Conservation (phyloP, 306 rosid species). For the Vachellia collinsii region DNA sequence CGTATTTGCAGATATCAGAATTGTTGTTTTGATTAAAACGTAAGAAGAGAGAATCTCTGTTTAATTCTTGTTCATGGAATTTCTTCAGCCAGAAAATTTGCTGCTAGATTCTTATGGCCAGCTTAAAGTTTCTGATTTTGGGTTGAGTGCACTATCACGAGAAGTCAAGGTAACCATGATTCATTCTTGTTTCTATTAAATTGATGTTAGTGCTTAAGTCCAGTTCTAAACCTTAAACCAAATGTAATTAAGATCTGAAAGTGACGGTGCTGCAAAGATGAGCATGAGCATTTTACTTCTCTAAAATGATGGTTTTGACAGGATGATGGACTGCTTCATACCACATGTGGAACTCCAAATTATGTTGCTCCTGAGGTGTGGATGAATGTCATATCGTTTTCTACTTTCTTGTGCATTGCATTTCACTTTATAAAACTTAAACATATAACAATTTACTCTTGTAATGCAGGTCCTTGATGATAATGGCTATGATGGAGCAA, state of each 20-base stretch:
- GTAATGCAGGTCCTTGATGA: conserved; percentile 80
- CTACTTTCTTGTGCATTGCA: conserved; percentile 14
- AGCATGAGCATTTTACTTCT: conserved; percentile 17
- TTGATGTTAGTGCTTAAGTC: not conserved
- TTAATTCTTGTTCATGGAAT: conserved; percentile 32
- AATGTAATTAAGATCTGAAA: not conserved
- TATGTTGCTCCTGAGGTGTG: conserved; percentile 98
- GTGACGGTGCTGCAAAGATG: not conserved
- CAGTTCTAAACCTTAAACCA: conserved; percentile 2
- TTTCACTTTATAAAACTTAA: conserved; percentile 8
- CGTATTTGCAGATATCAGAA: not conserved
- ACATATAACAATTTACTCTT: conserved; percentile 34
- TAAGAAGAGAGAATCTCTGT: conserved; percentile 5
- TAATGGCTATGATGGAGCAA: conserved; percentile 93
- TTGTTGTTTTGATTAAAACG: conserved; percentile 3
- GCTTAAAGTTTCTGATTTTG: conserved; percentile 98
- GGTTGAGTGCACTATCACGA: conserved; percentile 94
- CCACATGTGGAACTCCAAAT: conserved; percentile 98
- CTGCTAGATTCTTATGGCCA: conserved; percentile 79
- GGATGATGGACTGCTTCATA: conserved; percentile 98
- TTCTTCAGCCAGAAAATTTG: conserved; percentile 91
- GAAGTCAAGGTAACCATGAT: conserved; percentile 76
- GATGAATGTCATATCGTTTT: conserved; percentile 24
- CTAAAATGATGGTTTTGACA: conserved; percentile 41
- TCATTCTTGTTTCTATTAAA: conserved; percentile 23